Evolutionary conservation across 2,329 filamentous ascomycete species (phyloP).

Genomic region (Botryotinia convoluta): DNA sequence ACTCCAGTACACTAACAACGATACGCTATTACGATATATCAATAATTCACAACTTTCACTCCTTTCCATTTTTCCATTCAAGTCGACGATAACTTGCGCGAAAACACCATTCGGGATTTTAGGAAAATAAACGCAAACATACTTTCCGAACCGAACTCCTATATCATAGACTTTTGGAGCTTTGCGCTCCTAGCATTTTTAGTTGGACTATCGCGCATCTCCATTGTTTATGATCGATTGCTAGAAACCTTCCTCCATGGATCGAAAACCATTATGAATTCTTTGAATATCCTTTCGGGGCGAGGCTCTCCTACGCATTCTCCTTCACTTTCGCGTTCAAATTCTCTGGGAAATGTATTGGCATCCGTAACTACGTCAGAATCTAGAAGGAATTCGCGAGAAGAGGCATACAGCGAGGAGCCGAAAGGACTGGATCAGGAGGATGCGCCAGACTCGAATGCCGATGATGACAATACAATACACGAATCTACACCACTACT

Average conservation of each 20-base stretch:
- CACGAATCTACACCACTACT: constrained; percentile 72
- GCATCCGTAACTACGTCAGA: constrained; percentile 28
- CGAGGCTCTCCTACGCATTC: constrained; percentile 66
- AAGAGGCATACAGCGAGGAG: constrained; percentile 44
- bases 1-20: background rate
- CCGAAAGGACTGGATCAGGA: constrained; percentile 34
- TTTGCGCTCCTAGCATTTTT: constrained; percentile 17
- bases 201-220: constrained; percentile 1
- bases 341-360: constrained; percentile 51
- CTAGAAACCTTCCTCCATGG: constrained; percentile 44
- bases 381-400: constrained; percentile 37
- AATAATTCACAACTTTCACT: background rate
- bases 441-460: constrained; percentile 42
- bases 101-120: background rate
- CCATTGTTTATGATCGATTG: constrained; percentile 16
- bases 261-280: constrained; percentile 78
- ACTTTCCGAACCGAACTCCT: constrained; percentile 2
- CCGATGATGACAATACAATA: constrained; percentile 32
- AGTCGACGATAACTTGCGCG: background rate
- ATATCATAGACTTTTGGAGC: constrained; percentile 15
- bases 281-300: constrained; percentile 87
- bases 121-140: constrained; percentile 2
- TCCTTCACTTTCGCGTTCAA: constrained; percentile 56
- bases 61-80: background rate
- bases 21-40: background rate